A percentile compares a stretch with the other conserved stretches of the same genome.
Evolutionary conservation across 2,329 filamentous ascomycete species (phyloP).

Genomic region (Seiridium cupressi): DNA sequence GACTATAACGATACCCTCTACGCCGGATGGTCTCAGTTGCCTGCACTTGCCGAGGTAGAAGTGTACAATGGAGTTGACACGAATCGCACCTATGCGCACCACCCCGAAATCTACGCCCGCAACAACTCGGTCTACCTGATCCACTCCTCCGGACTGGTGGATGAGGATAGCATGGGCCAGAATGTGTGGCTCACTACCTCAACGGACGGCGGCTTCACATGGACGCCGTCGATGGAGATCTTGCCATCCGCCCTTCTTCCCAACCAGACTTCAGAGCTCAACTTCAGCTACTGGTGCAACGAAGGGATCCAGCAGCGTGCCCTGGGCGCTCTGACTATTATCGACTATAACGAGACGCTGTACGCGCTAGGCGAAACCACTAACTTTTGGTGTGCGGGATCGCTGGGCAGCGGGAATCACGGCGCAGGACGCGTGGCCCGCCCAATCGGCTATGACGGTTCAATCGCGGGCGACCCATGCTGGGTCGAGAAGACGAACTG

Average conservation of each 20-base stretch:
- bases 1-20: conserved; percentile 21
- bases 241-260: conserved; percentile 21
- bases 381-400: conserved; percentile 12
- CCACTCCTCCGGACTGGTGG: conserved; percentile 20
- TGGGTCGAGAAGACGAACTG: conserved; percentile 19
- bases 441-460: conserved; percentile 12
- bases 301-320: conserved; percentile 18
- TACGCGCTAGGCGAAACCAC: conserved; percentile 18
- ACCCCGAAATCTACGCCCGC: conserved; percentile 19
- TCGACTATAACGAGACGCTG: conserved; percentile 10
- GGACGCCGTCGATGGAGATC: conserved; percentile 13
- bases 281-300: conserved; percentile 23
- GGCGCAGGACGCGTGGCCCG: conserved; percentile 16
- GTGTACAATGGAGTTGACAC: conserved; percentile 19
- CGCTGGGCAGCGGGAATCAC: neutral
- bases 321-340: conserved; percentile 9
- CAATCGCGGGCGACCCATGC: conserved; percentile 15
- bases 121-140: conserved; percentile 16
- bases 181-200: conserved; percentile 21
- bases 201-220: conserved; percentile 17
- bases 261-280: conserved; percentile 19
- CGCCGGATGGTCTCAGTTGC: conserved; percentile 22
- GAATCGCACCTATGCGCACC: conserved; percentile 22
- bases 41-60: conserved; percentile 15
- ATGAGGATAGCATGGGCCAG: conserved; percentile 24